A percentile compares a stretch with the other conserved stretches of the same genome.
Evolutionary conservation across 306 rosid species (phyloP).

Genomic region (Cyamopsis tetragonoloba): DNA sequence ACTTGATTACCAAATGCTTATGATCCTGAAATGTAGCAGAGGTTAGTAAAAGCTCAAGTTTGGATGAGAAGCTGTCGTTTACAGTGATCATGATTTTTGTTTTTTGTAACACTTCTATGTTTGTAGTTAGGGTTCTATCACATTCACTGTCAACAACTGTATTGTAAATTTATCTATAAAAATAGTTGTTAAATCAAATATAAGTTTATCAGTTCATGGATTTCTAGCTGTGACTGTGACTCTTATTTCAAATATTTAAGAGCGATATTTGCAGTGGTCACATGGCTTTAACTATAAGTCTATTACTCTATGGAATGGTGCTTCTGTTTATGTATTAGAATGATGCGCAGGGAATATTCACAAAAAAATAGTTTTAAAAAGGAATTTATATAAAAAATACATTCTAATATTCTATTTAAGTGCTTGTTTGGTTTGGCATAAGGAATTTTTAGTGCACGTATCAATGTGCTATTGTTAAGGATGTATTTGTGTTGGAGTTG

Average conservation of each 20-base stretch:
- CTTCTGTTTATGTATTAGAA: not conserved
- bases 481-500: too few relatives aligned
- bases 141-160: not conserved
- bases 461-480: too few relatives aligned
- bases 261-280: not conserved
- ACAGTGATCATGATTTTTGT: constrained; percentile 9
- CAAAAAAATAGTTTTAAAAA: too few relatives aligned
- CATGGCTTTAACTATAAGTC: too few relatives aligned
- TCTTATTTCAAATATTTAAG: not conserved
- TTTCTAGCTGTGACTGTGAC: not conserved
- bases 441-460: too few relatives aligned
- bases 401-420: too few relatives aligned
- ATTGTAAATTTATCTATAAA: constrained; percentile 18
- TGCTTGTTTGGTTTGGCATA: too few relatives aligned
- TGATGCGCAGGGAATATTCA: too few relatives aligned
- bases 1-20: not conserved
- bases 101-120: not conserved
- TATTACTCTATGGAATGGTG: not conserved
- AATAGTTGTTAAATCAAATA: not conserved
- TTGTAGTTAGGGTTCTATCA: not conserved
- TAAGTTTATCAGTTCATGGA: not conserved
- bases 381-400: too few relatives aligned
- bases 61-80: not conserved
- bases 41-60: constrained; percentile 18
- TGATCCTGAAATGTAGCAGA: not conserved